These are phyloP conservation scores for Ceratobasidium sp. DNA, from an alignment of 1,284 basidiomycete species.

Conservation along the genomic window DNA sequence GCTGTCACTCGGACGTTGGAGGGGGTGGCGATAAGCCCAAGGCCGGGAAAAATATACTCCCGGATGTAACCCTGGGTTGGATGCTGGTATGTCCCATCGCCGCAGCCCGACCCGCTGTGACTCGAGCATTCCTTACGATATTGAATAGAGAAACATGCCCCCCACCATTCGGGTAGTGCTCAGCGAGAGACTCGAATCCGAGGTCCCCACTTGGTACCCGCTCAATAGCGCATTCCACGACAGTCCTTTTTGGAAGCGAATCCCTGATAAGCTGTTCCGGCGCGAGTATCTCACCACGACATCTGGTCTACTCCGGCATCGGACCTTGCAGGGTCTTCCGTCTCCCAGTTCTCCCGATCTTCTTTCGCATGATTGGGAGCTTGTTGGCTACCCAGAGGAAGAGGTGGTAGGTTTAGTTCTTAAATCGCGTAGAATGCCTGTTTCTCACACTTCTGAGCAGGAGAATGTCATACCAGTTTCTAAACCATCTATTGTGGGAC, in stretches of 20 bases:
- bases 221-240: slow-evolving; percentile 15
- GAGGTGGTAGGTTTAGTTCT: neutral
- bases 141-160: slow-evolving; percentile 7
- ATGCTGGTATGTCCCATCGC: slow-evolving; percentile 12
- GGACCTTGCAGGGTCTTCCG: neutral
- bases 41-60: neutral
- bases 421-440: no score
- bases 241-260: slow-evolving; percentile 11
- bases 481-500: neutral
- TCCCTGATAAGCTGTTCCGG: slow-evolving; percentile 3
- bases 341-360: neutral
- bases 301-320: neutral
- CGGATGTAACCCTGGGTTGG: slow-evolving; percentile 21
- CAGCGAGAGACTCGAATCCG: neutral
- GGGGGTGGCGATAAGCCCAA: slow-evolving; percentile 4
- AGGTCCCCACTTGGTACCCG: neutral
- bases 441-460: no score
- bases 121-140: no score
- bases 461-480: neutral
- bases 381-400: neutral
- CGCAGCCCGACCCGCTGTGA: neutral
- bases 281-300: neutral
- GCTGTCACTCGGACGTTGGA: slow-evolving; percentile 46
- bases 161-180: neutral
- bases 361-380: neutral